A percentile compares a stretch with the other conserved stretches of the same genome.
These are phyloP conservation scores for Hanseniaspora thailandica DNA, from an alignment of 805 yeast species.

Conservation along the genomic window DNA sequence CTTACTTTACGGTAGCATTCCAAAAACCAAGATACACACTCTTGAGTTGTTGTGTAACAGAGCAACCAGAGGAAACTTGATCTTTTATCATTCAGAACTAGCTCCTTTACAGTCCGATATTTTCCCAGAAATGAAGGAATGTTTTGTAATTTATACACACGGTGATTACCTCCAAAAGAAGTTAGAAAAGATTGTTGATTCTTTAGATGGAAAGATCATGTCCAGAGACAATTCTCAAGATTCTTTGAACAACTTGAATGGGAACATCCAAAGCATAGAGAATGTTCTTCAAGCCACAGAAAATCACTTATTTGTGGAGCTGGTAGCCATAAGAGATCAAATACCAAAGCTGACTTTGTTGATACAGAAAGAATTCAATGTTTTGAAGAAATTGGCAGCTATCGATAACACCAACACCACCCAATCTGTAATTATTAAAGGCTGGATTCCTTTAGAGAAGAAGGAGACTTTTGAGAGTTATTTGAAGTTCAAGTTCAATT, in stretches of 20 bases:
- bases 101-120: background rate
- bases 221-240: conserved; percentile 27
- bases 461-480: conserved; percentile 52
- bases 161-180: conserved; percentile 64
- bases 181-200: conserved; percentile 73
- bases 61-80: conserved; percentile 82
- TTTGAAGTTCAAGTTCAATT: conserved; percentile 34
- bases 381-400: conserved; percentile 55
- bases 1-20: conserved; percentile 62
- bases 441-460: conserved; percentile 87
- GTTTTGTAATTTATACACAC: conserved; percentile 84
- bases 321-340: conserved; percentile 64
- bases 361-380: conserved; percentile 47
- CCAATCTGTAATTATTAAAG: conserved; percentile 74
- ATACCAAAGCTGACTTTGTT: conserved; percentile 61
- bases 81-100: conserved; percentile 57
- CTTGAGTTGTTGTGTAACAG: conserved; percentile 85
- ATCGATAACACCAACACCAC: conserved; percentile 36
- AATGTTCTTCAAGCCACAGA: conserved; percentile 55
- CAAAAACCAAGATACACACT: conserved; percentile 53
- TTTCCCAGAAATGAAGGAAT: conserved; percentile 51
- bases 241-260: conserved; percentile 32
- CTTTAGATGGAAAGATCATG: conserved; percentile 72
- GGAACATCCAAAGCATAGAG: conserved; percentile 42
- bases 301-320: conserved; percentile 61